Conservation (phyloP, 768 basidiomycete genomes). For the Pholiota conissans region DNA sequence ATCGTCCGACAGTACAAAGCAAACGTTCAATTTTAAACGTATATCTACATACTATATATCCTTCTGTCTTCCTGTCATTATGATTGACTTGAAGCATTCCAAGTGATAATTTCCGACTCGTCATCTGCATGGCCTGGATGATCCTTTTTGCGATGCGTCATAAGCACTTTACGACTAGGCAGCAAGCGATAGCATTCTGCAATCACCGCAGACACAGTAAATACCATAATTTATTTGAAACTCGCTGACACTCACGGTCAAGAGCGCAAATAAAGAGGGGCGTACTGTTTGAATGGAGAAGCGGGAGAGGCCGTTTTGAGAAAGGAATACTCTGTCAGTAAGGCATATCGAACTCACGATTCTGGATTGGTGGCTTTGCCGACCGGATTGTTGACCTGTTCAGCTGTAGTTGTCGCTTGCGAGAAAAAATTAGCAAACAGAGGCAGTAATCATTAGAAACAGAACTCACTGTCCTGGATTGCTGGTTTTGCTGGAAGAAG, state of each 20-base stretch:
- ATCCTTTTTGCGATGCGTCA: conserved; percentile 73
- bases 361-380: conserved; percentile 65
- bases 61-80: neutral
- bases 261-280: conserved; percentile 81
- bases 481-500: conserved; percentile 51
- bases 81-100: conserved; percentile 43
- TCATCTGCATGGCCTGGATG: conserved; percentile 52
- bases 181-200: conserved; percentile 72
- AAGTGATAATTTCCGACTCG: conserved; percentile 60
- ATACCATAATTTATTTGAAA: neutral
- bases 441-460: neutral
- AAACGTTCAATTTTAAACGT: neutral
- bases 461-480: conserved; percentile 46
- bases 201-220: neutral
- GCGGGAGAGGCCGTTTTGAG: neutral
- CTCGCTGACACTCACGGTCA: conserved; percentile 39
- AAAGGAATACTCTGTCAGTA: neutral
- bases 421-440: conserved; percentile 4
- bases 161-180: conserved; percentile 65
- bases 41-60: too few relatives aligned
- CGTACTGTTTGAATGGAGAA: conserved; percentile 43
- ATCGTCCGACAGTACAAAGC: neutral
- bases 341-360: conserved; percentile 48
- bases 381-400: conserved; percentile 49
- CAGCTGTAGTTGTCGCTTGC: conserved; percentile 51